Base-by-base conservation (phyloP, 768 basidiomycete species). In the Phylloporus arenicola region DNA sequence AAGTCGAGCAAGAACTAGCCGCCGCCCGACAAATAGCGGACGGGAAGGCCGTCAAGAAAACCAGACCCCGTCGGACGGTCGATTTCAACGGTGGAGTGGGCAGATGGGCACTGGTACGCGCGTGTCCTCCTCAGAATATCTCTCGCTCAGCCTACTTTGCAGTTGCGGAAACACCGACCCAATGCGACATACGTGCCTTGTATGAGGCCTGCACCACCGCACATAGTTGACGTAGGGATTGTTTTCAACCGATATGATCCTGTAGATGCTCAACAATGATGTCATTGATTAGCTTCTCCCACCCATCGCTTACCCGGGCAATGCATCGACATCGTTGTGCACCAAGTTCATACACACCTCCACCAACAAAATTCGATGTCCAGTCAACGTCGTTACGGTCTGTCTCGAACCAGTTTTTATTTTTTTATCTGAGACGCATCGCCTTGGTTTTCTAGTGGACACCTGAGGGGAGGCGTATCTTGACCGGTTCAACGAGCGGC, bases 311-410 rank as follows among this genome's bases (percentile, higher is more conserved):
- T 97, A 97, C 68, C 84, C 88, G 14, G 80, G 83, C 47, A 97
- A 98, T 65, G 77, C 87, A 4, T 91, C 94, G 6, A 95, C 91
- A 0, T 97, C 95, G 0, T 73, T 97, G 48, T 97, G 94, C 66
- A 94, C 94, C 39, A 94, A 96, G 66, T 98, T 96, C 58, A 86
- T 97, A 10, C 96, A 99, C 67, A 97, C 95, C 0, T 96, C 94
- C 14, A 97, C 93, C 37, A 99, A 99, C 76, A 99, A 99, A 70
- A 92, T 98, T 55, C 79, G 93, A 47, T 96, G 92, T 74, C 94
- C 96, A 0, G 93, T 98, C 40, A 94, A 98, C 59, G 88, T 92
- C 29, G 95, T 97, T 12, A 84, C 84, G 58, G 94, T 96, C 56
- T 58, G 90, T 80, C 22, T 27, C 50, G 7, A 35, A n/a, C 34